These are phyloP conservation scores for Agroathelia rolfsii DNA, from an alignment of 1,284 basidiomycete genomes.

Conservation along the genomic window DNA sequence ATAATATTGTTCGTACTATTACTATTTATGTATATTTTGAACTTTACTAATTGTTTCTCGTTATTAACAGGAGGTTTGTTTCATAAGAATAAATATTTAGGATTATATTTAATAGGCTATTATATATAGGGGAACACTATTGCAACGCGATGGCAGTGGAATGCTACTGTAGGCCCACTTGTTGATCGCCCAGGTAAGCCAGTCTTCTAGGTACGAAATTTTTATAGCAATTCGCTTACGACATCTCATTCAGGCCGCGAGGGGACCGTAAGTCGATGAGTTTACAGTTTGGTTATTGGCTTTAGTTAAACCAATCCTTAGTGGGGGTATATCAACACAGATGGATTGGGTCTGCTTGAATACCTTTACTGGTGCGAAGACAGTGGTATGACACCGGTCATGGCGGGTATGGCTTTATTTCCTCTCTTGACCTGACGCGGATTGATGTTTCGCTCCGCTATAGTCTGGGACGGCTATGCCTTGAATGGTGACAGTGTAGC, in stretches of 20 bases:
- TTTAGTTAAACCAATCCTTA: no score
- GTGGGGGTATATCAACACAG: no score
- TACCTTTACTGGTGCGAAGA: constrained; percentile 32
- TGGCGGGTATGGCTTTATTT: constrained; percentile 28
- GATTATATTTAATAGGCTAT: no score
- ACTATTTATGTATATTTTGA: background rate
- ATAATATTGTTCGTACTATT: constrained; percentile 22
- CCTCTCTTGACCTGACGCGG: constrained; percentile 16
- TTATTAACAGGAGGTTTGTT: constrained; percentile 13
- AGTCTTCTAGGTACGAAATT: no score
- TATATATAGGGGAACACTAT: constrained; percentile 21
- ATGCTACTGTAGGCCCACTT: constrained; percentile 27
- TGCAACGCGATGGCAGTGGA: constrained; percentile 30
- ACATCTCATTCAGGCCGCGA: no score
- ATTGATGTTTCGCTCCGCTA: constrained; percentile 13
- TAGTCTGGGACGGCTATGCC: constrained; percentile 26
- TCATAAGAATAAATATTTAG: no score
- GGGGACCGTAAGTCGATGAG: no score
- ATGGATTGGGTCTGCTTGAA: constrained; percentile 31
- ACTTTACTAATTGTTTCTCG: no score
- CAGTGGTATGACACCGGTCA: constrained; percentile 12
- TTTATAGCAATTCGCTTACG: no score
- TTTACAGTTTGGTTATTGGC: no score
- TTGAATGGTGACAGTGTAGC: constrained; percentile 24
- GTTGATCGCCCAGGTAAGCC: constrained; percentile 27